phyloP scores from a whole-genome alignment of 1,284 basidiomycete species.

The Rhodotorula sp. region DNA sequence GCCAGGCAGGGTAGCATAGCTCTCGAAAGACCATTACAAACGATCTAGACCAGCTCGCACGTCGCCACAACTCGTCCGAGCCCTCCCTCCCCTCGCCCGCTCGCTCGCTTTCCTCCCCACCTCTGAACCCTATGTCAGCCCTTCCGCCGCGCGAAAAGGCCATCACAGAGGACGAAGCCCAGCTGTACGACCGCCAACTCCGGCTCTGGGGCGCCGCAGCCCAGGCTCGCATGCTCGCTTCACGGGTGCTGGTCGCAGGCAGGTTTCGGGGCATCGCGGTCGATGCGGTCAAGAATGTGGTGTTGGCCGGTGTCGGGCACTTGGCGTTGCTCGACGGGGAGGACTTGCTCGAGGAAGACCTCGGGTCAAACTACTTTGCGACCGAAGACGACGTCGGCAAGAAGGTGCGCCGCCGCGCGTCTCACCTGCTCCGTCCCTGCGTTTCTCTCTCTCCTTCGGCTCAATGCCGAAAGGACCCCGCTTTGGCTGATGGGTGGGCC shows the following conservation, averaged over 20 bases:
- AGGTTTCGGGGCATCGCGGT: conserved; percentile 76
- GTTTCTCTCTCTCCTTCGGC: too few relatives aligned
- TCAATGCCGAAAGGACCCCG: too few relatives aligned
- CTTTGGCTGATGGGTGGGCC: too few relatives aligned
- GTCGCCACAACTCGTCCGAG: not conserved
- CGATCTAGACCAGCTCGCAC: too few relatives aligned
- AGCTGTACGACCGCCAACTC: conserved; percentile 85
- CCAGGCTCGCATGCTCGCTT: conserved; percentile 87
- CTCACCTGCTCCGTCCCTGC: too few relatives aligned
- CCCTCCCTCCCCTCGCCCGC: not conserved
- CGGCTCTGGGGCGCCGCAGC: conserved; percentile 96
- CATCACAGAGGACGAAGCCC: conserved; percentile 65
- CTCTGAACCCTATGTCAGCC: not conserved
- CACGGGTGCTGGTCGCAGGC: conserved; percentile 79
- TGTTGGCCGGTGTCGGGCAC: conserved; percentile 59
- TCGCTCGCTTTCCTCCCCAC: not conserved
- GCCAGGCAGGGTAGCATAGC: too few relatives aligned
- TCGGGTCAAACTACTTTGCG: conserved; percentile 91
- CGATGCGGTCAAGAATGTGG: conserved; percentile 91
- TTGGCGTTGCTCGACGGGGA: conserved; percentile 58
- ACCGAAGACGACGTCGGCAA: conserved; percentile 85
- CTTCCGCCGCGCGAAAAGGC: conserved; percentile 9
- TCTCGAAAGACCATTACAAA: too few relatives aligned
- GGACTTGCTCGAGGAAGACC: conserved; percentile 63
- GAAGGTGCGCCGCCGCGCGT: conserved; percentile 71